Conservation (phyloP, 1,284 basidiomycete genomes). For the Sporisorium sorghi region DNA sequence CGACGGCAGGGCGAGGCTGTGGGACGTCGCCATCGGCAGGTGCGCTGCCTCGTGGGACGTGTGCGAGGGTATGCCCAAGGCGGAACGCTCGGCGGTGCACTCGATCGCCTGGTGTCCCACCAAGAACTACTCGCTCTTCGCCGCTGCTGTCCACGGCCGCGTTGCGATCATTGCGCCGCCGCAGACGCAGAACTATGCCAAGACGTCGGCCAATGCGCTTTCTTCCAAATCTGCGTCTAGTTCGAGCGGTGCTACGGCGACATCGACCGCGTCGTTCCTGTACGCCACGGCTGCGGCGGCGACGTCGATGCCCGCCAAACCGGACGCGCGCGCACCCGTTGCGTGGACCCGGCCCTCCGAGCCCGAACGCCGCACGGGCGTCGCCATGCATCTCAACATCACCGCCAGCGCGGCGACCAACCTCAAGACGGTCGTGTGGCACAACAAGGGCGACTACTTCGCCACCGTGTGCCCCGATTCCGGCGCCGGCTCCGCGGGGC, state of each 20-base stretch:
- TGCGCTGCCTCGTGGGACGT: constrained; percentile 91
- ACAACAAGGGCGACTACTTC: constrained; percentile 94
- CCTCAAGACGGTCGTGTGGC: constrained; percentile 89
- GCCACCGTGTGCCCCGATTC: constrained; percentile 77
- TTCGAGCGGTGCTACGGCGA: constrained; percentile 58
- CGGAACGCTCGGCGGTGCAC: constrained; percentile 74
- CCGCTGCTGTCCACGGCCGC: constrained; percentile 75
- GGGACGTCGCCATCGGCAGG: constrained; percentile 92
- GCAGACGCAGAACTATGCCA: constrained; percentile 71
- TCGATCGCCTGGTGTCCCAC: constrained; percentile 94
- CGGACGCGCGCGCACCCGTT: constrained; percentile 67
- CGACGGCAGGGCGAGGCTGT: constrained; percentile 84
- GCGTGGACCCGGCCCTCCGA: constrained; percentile 73
- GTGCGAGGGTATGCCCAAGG: constrained; percentile 52
- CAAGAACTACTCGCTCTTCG: constrained; percentile 83
- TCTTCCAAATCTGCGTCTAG: constrained; percentile 58
- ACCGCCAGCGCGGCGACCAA: constrained; percentile 74
- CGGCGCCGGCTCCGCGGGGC: constrained; percentile 77
- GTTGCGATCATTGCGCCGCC: constrained; percentile 85
- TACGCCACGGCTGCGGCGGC: constrained; percentile 58
- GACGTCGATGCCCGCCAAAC: constrained; percentile 42
- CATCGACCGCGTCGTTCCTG: constrained; percentile 52
- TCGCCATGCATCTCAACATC: constrained; percentile 68
- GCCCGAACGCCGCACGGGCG: constrained; percentile 72
- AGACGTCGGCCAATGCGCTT: constrained; percentile 64